Evolutionary conservation across 2,329 filamentous ascomycete species (phyloP), one percentile per base, ranked within the genome.

Genomic region (Geosmithia morbida): DNA sequence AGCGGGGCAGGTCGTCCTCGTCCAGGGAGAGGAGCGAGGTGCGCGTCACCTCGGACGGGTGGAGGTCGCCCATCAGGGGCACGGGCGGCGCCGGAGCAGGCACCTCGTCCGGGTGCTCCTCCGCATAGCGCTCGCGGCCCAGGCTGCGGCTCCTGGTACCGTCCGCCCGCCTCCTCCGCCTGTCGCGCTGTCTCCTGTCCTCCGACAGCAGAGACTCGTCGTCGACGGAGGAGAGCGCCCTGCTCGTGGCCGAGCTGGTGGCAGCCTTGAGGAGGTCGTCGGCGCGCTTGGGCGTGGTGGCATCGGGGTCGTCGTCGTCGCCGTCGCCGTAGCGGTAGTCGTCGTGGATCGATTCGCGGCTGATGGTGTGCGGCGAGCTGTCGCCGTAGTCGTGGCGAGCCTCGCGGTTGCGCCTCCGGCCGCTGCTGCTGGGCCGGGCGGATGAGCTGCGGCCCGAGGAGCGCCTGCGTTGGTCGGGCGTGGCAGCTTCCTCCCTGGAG

Each of bases 1-100:
- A 86, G 44, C 75, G 72, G 16, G 85, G 83, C 46, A 80, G 71
- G 52, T 87, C 86, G 0, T 85, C 86, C 26, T 26, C 22, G 22
- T 85, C 81, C 29, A 86, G 85, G 5, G 89, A 92, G 17, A 92
- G 66, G 47, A 97, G 86, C 0, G 90, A 96, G 16, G 84, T 84
- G 55, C 90, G 76, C 0, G 90, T 97, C 48, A 96, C 65, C 46
- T 96, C 89, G 0, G 90, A 94, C 41, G 85, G 79, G 53, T 86
- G 84, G 49, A 94, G 77, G 48, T 87, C 86, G 63, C 89, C 95
- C 63, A 85, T 83, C 51, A 95, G 73, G 2, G 90, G 90, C 83
- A 96, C 87, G 6, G 86, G 86, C 7, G 88, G 83, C 5, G 66
- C 62, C 10, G 70, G 70, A 14, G 85, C 76, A 45, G 48, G 50